Conservation (phyloP, 108 stramenopile genomes). For the Fistulifera pelliculosa region DNA sequence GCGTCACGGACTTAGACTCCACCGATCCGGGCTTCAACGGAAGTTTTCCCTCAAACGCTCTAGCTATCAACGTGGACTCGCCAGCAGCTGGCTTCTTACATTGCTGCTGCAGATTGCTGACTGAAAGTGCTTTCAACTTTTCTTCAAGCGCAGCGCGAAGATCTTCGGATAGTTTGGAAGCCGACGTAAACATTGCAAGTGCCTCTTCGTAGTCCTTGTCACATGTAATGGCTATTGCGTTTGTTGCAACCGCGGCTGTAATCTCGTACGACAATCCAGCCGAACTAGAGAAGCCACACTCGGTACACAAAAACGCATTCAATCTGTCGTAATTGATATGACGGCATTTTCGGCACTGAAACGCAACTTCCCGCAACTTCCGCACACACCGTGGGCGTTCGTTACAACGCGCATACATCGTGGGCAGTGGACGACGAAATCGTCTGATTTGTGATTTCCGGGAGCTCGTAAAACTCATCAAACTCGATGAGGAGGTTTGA, state of each 20-base stretch:
- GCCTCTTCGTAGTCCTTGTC: slow-evolving; percentile 41
- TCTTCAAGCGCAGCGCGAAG: slow-evolving; percentile 15
- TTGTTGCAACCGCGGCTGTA: slow-evolving; percentile 64
- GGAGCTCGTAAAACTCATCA: slow-evolving; percentile 72
- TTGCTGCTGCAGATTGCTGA: no score
- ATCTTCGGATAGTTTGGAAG: slow-evolving; percentile 23
- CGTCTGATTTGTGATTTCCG: slow-evolving; percentile 38
- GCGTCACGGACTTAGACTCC: neutral
- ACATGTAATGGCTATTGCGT: slow-evolving; percentile 61
- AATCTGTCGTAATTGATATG: slow-evolving; percentile 93
- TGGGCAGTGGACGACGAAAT: slow-evolving; percentile 72
- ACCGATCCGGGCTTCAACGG: neutral
- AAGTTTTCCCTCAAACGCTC: neutral
- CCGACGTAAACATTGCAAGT: slow-evolving; percentile 13
- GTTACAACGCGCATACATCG: slow-evolving; percentile 87
- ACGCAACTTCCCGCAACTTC: slow-evolving; percentile 93
- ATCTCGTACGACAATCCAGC: slow-evolving; percentile 66
- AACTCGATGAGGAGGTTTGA: slow-evolving; percentile 73
- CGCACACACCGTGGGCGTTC: slow-evolving; percentile 93
- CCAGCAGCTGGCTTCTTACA: neutral
- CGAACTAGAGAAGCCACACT: slow-evolving; percentile 91
- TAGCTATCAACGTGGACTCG: neutral
- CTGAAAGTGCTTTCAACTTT: slow-evolving; percentile 10
- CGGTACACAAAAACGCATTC: slow-evolving; percentile 94
- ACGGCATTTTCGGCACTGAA: slow-evolving; percentile 90